Conservation (phyloP, 768 basidiomycete species). For the Chalciporus pseudorubinellus region DNA sequence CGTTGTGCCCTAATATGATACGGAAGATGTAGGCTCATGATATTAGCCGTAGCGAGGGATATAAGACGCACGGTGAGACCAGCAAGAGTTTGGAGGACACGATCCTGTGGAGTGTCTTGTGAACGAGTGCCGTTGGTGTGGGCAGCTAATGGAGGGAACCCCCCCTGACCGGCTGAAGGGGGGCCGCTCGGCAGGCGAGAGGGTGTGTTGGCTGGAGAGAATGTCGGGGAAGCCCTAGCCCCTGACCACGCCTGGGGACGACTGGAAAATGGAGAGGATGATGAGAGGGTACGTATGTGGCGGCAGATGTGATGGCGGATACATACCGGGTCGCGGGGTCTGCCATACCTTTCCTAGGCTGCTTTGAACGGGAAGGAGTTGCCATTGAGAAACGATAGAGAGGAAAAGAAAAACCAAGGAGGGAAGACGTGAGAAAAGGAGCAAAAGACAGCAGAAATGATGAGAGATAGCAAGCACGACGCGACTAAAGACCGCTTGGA, state of each 20-base stretch:
- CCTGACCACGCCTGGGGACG: slow-evolving; percentile 62
- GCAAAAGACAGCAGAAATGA: slow-evolving; percentile 35
- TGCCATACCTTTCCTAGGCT: slow-evolving; percentile 57
- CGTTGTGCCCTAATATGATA: slow-evolving; percentile 61
- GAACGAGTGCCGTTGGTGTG: slow-evolving; percentile 49
- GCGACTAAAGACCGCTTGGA: slow-evolving; percentile 29
- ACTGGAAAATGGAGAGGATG: slow-evolving; percentile 24
- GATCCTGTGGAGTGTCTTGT: slow-evolving; percentile 52
- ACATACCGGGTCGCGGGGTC: slow-evolving; percentile 55
- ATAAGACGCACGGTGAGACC: slow-evolving; percentile 64
- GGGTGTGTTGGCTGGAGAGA: slow-evolving; percentile 48
- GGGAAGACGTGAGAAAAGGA: slow-evolving; percentile 23
- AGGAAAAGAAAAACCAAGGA: slow-evolving; percentile 30
- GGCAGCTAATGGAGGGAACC: slow-evolving; percentile 43
- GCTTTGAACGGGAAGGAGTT: slow-evolving; percentile 60
- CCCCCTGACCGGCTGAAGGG: slow-evolving; percentile 33
- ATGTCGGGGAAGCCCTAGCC: slow-evolving; percentile 68
- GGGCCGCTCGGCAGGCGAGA: slow-evolving; percentile 44
- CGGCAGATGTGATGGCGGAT: slow-evolving; percentile 7
- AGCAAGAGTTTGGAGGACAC: slow-evolving; percentile 59
- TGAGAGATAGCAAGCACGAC: slow-evolving; percentile 35
- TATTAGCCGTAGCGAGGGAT: slow-evolving; percentile 7
- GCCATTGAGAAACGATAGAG: slow-evolving; percentile 47
- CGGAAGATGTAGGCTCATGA: slow-evolving; percentile 16
- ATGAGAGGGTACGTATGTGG: slow-evolving; percentile 14